Evolutionary conservation across 495 filamentous ascomycete genomes (phyloP), one percentile per base, ranked within the genome.

Genomic region (Oidiodendron maius): DNA sequence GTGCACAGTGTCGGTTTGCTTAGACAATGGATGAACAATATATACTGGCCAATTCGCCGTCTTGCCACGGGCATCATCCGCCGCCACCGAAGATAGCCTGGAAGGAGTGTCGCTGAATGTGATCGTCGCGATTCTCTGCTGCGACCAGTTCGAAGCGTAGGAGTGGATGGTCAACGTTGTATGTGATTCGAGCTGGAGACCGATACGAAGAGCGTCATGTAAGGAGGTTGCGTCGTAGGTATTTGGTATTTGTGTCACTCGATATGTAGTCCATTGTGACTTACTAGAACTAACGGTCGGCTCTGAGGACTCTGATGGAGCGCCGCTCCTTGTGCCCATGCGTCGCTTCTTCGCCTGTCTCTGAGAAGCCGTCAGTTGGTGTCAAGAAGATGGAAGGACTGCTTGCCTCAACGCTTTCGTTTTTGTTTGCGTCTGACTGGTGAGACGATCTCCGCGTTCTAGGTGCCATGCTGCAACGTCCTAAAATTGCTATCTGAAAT

Each of bases 211-310:
- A 45, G 42, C 42, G n/a, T 45, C 13, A 17, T 18, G 25, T 23
- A 45, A 45, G 42, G 42, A 45, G 17, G 5, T 18, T 45, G 21
- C 42, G 26, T 45, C 42, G 42, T 45, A 45, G 20, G 42, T 45
- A 45, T 45, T 18, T 34, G 42, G 42, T 30, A 45, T 45, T 34
- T 20, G 23, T 8, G 8, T 45, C 25, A 45, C 42, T 45, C 42
- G 42, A 45, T 45, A 45, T 45, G 42, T 45, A n/a, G 42, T 45
- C 42, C 42, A n/a, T n/a, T n/a, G n/a, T n/a, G n/a, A n/a, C n/a
- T n/a, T n/a, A n/a, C n/a, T n/a, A n/a, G n/a, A n/a, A n/a, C n/a
- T n/a, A n/a, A n/a, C n/a, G n/a, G n/a, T n/a, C n/a, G n/a, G n/a
- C n/a, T n/a, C n/a, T n/a, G n/a, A n/a, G n/a, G n/a, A n/a, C n/a